phyloP scores from a whole-genome alignment of 1,284 basidiomycete genomes.

The Waitea zeae region DNA sequence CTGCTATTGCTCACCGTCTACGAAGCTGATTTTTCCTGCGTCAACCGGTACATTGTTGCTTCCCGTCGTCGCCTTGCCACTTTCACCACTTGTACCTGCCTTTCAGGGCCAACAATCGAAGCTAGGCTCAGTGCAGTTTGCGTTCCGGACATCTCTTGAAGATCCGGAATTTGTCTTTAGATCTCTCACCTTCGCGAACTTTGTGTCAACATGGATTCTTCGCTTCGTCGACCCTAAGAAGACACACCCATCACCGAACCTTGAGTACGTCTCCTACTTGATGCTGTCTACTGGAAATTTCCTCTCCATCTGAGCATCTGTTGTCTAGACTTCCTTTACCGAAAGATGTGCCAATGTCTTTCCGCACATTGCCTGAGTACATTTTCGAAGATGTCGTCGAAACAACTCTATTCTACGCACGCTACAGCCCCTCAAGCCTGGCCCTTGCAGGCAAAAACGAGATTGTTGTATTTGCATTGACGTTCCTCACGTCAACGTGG shows the following conservation, averaged over 20 bases:
- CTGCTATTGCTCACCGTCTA: background rate
- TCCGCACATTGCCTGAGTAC: slow-evolving; percentile 89
- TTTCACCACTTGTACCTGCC: background rate
- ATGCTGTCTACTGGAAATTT: background rate
- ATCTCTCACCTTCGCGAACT: slow-evolving; percentile 72
- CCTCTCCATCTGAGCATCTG: too few species aligned
- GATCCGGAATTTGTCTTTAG: slow-evolving; percentile 76
- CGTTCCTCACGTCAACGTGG: slow-evolving; percentile 87
- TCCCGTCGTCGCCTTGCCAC: background rate
- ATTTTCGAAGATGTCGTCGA: slow-evolving; percentile 91
- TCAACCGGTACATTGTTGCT: too few species aligned
- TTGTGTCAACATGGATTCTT: slow-evolving; percentile 91
- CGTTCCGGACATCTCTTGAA: slow-evolving; percentile 74
- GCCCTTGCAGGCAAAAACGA: slow-evolving; percentile 75
- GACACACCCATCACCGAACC: slow-evolving; percentile 53
- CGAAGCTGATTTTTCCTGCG: too few species aligned
- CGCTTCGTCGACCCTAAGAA: slow-evolving; percentile 80
- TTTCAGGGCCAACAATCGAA: slow-evolving; percentile 19
- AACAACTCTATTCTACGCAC: slow-evolving; percentile 70
- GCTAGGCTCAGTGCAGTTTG: slow-evolving; percentile 52
- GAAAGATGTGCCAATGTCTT: slow-evolving; percentile 67
- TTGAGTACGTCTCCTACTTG: slow-evolving; percentile 32
- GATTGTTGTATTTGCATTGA: slow-evolving; percentile 79
- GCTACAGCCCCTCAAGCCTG: slow-evolving; percentile 48
- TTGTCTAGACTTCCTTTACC: slow-evolving; percentile 70